phyloP scores from a whole-genome alignment of 371 early-diverging fungal genomes.

The Rhizomucor pusillus region DNA sequence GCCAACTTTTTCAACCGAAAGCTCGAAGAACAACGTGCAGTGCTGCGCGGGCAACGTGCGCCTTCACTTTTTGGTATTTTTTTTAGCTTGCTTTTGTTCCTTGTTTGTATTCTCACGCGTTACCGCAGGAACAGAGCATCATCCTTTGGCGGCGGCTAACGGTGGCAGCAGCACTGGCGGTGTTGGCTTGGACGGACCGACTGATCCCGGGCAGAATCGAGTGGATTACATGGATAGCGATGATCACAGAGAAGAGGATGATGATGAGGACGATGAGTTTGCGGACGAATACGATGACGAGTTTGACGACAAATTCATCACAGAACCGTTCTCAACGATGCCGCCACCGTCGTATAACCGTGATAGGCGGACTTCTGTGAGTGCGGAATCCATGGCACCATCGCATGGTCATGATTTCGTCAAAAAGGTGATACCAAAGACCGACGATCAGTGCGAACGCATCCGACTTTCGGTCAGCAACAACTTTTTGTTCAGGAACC shows the following conservation, averaged over 20 bases:
- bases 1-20: constrained; percentile 83
- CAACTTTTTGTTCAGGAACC: constrained; percentile 90
- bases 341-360: constrained; percentile 7
- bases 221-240: too few species aligned
- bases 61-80: constrained; percentile 13
- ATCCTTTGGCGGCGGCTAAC: too few species aligned
- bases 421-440: constrained; percentile 84
- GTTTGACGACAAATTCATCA: constrained; percentile 11
- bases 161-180: too few species aligned
- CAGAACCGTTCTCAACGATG: constrained; percentile 5
- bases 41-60: constrained; percentile 17
- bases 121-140: too few species aligned
- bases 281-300: constrained; percentile 17
- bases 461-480: constrained; percentile 76
- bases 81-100: not conserved
- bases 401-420: constrained; percentile 32
- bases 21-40: constrained; percentile 66
- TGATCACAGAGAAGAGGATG: too few species aligned
- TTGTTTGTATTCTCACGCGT: too few species aligned
- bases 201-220: too few species aligned
- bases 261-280: constrained; percentile 23
- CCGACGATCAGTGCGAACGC: constrained; percentile 78
- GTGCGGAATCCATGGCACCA: constrained; percentile 95
- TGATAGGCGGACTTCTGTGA: constrained; percentile 84
- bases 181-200: too few species aligned